Evolutionary conservation across 345 rosid genomes (phyloP).

Genomic region (Populus euphratica): DNA sequence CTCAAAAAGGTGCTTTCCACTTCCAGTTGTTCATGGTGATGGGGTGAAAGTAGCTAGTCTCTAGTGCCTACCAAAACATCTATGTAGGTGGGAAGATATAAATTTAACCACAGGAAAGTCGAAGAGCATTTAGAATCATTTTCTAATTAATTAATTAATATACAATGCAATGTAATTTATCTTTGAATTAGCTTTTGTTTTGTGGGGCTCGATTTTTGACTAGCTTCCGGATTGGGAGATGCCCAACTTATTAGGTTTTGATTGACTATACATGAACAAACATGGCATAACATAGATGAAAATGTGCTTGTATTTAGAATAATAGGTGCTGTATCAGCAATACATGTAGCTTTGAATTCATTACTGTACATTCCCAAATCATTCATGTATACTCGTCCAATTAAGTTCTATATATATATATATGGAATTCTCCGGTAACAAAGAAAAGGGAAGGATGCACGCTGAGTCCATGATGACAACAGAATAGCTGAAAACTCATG

Average conservation of each 20-base stretch:
- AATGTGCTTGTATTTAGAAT: not conserved
- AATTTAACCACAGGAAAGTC: not conserved
- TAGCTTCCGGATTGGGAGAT: not conserved
- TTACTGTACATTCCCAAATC: not conserved
- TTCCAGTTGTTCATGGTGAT: not conserved
- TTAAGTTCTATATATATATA: too few relatives aligned
- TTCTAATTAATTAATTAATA: too few relatives aligned
- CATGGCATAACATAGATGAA: not conserved
- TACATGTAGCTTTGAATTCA: not conserved
- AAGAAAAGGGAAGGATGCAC: not conserved
- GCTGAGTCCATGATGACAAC: too few relatives aligned
- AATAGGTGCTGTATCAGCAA: not conserved
- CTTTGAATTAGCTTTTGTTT: not conserved
- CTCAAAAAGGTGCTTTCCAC: conserved; percentile 1
- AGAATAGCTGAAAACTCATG: not conserved
- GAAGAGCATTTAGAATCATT: too few relatives aligned
- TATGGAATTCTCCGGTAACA: not conserved
- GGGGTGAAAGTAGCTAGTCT: not conserved
- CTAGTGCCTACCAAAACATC: not conserved
- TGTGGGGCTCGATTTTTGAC: not conserved
- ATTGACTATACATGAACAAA: not conserved
- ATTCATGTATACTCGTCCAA: not conserved
- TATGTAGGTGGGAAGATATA: not conserved
- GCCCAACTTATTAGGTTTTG: not conserved
- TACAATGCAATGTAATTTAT: not conserved